These are phyloP conservation scores for Erodium texanum DNA, from an alignment of 441 rosid genomes.

Conservation along the genomic window DNA sequence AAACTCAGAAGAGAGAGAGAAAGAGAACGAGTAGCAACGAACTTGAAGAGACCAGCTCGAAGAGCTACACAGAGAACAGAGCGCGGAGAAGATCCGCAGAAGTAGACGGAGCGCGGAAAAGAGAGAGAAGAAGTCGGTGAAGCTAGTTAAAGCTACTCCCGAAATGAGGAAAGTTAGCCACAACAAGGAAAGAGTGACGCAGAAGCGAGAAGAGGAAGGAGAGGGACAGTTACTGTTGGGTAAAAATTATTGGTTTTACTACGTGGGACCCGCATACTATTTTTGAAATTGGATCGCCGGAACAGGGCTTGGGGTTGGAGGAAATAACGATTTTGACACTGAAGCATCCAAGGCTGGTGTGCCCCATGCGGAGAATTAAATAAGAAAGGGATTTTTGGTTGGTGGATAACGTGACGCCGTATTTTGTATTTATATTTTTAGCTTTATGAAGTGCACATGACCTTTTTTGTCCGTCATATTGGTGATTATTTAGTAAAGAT, in stretches of 20 bases:
- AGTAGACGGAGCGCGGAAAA: not conserved
- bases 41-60: too few relatives aligned
- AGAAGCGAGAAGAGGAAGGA: not conserved
- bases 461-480: too few relatives aligned
- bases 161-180: not conserved
- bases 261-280: not conserved
- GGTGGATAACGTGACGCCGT: not conserved
- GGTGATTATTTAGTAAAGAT: too few relatives aligned
- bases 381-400: not conserved
- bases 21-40: too few relatives aligned
- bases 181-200: not conserved
- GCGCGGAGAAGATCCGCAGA: not conserved
- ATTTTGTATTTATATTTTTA: too few relatives aligned
- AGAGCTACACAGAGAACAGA: not conserved
- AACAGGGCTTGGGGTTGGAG: not conserved
- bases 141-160: not conserved
- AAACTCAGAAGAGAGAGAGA: too few relatives aligned
- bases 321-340: not conserved
- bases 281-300: not conserved
- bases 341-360: not conserved
- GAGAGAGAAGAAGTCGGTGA: not conserved
- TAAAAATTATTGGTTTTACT: not conserved
- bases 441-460: too few relatives aligned
- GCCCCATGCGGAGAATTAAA: not conserved
- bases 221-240: conserved; percentile 12